These are phyloP conservation scores for Wickerhamomyces sp. DNA, from an alignment of 1,139 yeast species.

Conservation along the genomic window DNA sequence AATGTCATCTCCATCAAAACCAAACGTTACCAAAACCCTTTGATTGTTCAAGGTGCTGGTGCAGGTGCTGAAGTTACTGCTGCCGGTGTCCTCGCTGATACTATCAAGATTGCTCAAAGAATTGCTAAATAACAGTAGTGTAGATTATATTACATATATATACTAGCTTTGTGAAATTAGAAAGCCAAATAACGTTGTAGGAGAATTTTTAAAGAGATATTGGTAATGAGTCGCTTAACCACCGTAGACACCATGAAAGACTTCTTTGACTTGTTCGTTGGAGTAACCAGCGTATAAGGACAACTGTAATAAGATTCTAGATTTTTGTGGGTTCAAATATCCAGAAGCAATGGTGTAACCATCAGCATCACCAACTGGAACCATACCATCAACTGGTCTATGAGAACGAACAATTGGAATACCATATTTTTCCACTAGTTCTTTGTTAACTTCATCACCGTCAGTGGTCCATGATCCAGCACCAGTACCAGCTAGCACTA, in stretches of 20 bases:
- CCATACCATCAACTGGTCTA: conserved; percentile 49
- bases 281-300: conserved; percentile 44
- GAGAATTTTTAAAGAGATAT: not conserved
- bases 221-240: conserved; percentile 23
- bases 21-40: conserved; percentile 86
- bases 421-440: conserved; percentile 26
- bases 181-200: no score
- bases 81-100: conserved; percentile 94
- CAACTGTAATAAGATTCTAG: conserved; percentile 49
- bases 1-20: conserved; percentile 91
- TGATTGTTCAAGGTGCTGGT: conserved; percentile 97
- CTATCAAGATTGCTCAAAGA: conserved; percentile 87
- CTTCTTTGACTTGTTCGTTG: conserved; percentile 38
- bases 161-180: not conserved
- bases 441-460: conserved; percentile 35
- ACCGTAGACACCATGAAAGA: conserved; percentile 45
- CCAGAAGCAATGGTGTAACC: conserved; percentile 44
- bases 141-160: no score
- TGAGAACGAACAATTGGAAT: conserved; percentile 50
- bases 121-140: conserved; percentile 30
- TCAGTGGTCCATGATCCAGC: conserved; percentile 48
- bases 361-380: conserved; percentile 32
- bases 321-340: conserved; percentile 52
- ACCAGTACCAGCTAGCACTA: conserved; percentile 54
- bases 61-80: conserved; percentile 99